phyloP scores from a whole-genome alignment of 345 rosid species.

The Moricandia arvensis region DNA sequence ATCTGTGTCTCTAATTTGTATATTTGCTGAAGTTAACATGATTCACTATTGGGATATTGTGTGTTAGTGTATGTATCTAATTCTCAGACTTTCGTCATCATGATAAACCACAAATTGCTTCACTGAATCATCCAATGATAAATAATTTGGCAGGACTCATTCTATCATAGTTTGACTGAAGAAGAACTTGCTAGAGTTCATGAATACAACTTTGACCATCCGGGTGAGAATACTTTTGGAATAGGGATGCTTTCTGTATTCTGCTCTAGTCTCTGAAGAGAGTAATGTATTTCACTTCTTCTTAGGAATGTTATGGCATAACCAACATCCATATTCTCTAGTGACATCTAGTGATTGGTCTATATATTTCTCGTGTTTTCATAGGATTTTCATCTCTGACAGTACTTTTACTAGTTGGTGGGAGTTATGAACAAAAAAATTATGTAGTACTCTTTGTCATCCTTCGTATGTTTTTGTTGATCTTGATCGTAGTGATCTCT shows the following conservation, averaged over 20 bases:
- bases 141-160: conserved; percentile 87
- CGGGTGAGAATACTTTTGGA: conserved; percentile 66
- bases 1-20: not conserved
- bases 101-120: not conserved
- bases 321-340: not conserved
- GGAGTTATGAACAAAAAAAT: not conserved
- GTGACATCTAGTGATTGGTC: not conserved
- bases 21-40: not conserved
- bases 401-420: conserved; percentile 2
- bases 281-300: not conserved
- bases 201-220: conserved; percentile 99
- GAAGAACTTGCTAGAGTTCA: conserved; percentile 84
- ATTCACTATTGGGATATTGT: not conserved
- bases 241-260: conserved; percentile 16
- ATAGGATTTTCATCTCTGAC: not conserved
- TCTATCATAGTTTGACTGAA: conserved; percentile 86
- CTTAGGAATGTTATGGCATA: conserved; percentile 4
- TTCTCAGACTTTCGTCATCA: not conserved
- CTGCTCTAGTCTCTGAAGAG: not conserved
- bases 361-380: not conserved
- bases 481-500: conserved; percentile 10
- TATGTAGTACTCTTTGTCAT: not conserved
- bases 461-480: not conserved
- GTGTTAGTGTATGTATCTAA: not conserved
- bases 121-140: conserved; percentile 5